A percentile compares a stretch with the other conserved stretches of the same genome.
Conservation (phyloP, 305 asterid species). For the Fraxinus albicans region DNA sequence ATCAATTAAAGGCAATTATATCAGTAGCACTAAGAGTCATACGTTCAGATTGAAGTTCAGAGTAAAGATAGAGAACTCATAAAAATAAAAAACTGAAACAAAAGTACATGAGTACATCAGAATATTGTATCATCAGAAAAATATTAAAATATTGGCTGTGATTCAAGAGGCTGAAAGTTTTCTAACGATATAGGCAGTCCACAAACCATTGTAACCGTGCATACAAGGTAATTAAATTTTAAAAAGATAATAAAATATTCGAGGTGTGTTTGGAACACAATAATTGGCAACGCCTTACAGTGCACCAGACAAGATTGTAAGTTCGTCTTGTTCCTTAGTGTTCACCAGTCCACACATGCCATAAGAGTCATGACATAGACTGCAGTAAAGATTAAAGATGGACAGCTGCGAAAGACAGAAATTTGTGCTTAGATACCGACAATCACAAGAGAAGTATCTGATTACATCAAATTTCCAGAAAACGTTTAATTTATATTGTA, state of each 20-base stretch:
- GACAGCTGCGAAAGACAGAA: not conserved
- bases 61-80: not conserved
- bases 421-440: not conserved
- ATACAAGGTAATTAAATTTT: not conserved
- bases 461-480: not conserved
- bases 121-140: not conserved
- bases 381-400: not conserved
- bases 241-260: not conserved
- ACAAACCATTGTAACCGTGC: not conserved
- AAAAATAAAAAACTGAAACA: not conserved
- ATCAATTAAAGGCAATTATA: not conserved
- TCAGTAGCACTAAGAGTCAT: not conserved
- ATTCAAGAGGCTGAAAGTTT: not conserved
- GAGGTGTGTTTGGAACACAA: not conserved
- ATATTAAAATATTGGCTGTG: not conserved
- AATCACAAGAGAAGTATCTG: not conserved
- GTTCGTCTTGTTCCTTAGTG: not conserved
- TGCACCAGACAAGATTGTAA: not conserved
- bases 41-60: not conserved
- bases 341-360: not conserved
- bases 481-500: not conserved
- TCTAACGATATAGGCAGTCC: not conserved
- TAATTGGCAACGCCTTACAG: not conserved
- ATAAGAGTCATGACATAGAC: not conserved
- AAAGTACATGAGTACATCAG: not conserved